Evolutionary conservation across 1,284 basidiomycete species (phyloP).

Genomic region (Cryptococcus sp.): DNA sequence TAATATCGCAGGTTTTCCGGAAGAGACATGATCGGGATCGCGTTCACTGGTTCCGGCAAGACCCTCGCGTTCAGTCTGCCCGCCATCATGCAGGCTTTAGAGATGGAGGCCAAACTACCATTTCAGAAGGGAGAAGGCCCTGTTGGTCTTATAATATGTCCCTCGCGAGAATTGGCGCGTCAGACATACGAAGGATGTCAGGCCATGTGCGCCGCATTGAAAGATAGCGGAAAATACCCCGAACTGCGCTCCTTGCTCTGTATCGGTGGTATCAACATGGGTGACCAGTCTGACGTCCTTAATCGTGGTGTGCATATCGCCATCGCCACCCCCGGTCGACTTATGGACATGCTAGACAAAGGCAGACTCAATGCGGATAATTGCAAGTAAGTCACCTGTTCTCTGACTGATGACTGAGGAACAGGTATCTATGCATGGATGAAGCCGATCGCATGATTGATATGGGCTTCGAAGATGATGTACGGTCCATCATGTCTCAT

Average conservation of each 20-base stretch:
- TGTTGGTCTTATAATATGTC: conserved; percentile 90
- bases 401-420: conserved; percentile 1
- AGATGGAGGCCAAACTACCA: conserved; percentile 86
- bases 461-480: conserved; percentile 97
- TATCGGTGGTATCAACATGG: conserved; percentile 97
- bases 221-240: conserved; percentile 73
- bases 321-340: conserved; percentile 55
- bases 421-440: conserved; percentile 87
- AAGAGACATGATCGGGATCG: conserved; percentile 91
- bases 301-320: conserved; percentile 85
- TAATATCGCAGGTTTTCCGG: conserved; percentile 64
- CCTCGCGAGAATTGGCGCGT: conserved; percentile 85
- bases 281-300: conserved; percentile 85
- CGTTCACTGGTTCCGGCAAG: conserved; percentile 90
- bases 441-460: conserved; percentile 99
- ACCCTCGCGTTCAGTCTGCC: conserved; percentile 88
- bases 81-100: conserved; percentile 88
- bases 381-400: conserved; percentile 58
- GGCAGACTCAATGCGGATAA: conserved; percentile 83
- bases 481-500: conserved; percentile 96
- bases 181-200: conserved; percentile 95
- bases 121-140: conserved; percentile 92
- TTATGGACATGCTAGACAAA: conserved; percentile 71
- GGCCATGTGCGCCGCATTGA: conserved; percentile 75
- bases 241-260: conserved; percentile 82